Conservation (phyloP, 148 eudicot species). For the Silene latifolia region DNA sequence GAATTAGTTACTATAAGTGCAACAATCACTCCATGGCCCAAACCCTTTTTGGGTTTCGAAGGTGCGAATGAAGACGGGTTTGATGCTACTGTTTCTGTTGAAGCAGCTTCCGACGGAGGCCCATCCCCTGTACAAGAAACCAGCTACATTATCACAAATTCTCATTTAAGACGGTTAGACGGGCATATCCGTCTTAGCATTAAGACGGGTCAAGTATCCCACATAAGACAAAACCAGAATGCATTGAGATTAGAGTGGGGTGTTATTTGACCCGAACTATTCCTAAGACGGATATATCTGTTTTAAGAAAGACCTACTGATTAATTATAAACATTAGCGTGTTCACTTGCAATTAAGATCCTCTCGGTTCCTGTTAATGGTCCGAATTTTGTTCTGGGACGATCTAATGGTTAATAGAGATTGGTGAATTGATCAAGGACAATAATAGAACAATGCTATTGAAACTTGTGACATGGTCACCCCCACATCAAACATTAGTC, state of each 20-base stretch:
- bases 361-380: no score
- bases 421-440: not conserved
- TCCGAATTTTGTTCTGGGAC: no score
- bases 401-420: not conserved
- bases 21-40: slow-evolving; percentile 46
- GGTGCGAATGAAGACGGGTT: slow-evolving; percentile 57
- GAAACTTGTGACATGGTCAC: slow-evolving; percentile 1
- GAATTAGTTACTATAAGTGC: slow-evolving; percentile 49
- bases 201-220: no score
- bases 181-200: no score
- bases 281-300: no score
- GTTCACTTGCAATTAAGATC: not conserved
- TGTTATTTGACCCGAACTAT: no score
- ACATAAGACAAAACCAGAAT: no score
- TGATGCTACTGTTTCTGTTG: slow-evolving; percentile 53
- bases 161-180: no score
- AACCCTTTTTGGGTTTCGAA: slow-evolving; percentile 29
- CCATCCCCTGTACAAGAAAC: not conserved
- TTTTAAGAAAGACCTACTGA: no score
- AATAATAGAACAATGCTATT: not conserved
- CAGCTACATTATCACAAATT: not conserved
- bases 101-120: slow-evolving; percentile 28
- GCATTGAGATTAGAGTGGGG: no score
- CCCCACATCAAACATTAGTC: not conserved
- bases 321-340: not conserved